phyloP scores from a whole-genome alignment of 257 asterid species.

The Plantago major region DNA sequence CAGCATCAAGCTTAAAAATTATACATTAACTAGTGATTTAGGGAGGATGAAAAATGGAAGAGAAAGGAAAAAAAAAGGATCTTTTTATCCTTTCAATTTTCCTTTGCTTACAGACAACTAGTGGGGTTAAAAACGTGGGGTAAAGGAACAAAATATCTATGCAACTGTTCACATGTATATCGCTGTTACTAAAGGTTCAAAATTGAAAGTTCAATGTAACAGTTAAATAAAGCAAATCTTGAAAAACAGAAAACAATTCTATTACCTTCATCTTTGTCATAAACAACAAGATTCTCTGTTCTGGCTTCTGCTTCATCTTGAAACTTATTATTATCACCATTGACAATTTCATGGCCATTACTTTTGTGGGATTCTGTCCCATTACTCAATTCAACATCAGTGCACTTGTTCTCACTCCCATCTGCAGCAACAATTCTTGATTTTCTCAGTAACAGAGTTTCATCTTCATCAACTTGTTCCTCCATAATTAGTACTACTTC shows the following conservation, averaged over 20 bases:
- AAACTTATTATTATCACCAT: conserved; percentile 22
- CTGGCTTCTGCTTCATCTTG: conserved; percentile 18
- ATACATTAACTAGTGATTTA: too few relatives aligned
- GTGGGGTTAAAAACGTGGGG: conserved; percentile 20
- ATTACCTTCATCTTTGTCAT: conserved; percentile 56
- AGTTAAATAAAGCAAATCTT: conserved; percentile 10
- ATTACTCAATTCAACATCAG: conserved; percentile 19
- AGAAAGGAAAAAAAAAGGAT: conserved; percentile 21
- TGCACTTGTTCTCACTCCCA: neutral
- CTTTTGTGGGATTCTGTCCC: neutral
- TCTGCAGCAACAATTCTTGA: conserved; percentile 20
- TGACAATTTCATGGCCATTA: neutral
- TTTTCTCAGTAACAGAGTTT: conserved; percentile 31
- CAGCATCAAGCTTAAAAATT: too few relatives aligned
- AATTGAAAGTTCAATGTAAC: neutral
- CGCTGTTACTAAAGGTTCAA: neutral
- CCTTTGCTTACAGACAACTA: conserved; percentile 20
- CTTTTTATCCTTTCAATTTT: conserved; percentile 13
- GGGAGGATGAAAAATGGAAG: neutral
- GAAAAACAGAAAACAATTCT: conserved; percentile 11
- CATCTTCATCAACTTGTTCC: conserved; percentile 23
- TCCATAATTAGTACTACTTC: conserved; percentile 32
- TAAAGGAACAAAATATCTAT: conserved; percentile 12
- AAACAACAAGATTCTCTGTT: conserved; percentile 41
- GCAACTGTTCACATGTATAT: too few relatives aligned